Conservation (phyloP, 805 yeast genomes). For the Maudiozyma turicensis region DNA sequence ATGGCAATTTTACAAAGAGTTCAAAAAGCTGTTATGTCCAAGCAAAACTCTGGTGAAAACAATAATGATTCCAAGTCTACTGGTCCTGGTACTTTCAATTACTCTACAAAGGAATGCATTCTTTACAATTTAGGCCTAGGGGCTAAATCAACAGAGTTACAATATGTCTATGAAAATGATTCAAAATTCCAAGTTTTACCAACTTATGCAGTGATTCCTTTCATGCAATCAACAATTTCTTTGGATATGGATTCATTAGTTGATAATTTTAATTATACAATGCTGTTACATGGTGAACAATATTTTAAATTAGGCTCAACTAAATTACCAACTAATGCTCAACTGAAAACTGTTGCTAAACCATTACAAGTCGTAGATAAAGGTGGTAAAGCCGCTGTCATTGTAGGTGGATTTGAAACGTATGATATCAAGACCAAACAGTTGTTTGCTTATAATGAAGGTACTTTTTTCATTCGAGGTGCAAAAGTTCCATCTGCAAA, state of each 20-base stretch:
- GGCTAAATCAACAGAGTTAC: conserved; percentile 64
- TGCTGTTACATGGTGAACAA: conserved; percentile 91
- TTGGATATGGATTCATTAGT: conserved; percentile 52
- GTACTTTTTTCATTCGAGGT: conserved; percentile 76
- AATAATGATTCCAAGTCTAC: not conserved
- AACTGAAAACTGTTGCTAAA: conserved; percentile 46
- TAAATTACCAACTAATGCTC: conserved; percentile 70
- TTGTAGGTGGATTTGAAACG: conserved; percentile 65
- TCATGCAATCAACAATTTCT: conserved; percentile 54
- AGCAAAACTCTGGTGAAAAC: not conserved
- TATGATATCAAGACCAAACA: conserved; percentile 61
- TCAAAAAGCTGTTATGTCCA: conserved; percentile 26
- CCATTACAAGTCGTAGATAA: conserved; percentile 76
- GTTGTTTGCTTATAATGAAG: conserved; percentile 66
- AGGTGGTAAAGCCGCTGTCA: conserved; percentile 70
- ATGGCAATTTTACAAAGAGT: conserved; percentile 66
- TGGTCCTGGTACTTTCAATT: conserved; percentile 34
- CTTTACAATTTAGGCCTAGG: conserved; percentile 88
- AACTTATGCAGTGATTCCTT: conserved; percentile 82
- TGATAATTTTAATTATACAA: conserved; percentile 79
- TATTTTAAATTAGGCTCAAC: conserved; percentile 62
- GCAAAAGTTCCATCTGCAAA: conserved; percentile 45
- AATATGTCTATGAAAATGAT: conserved; percentile 70
- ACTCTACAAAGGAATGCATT: conserved; percentile 61
- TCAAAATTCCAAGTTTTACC: conserved; percentile 78